Base-by-base conservation (phyloP, 371 early-diverging fungal species). In the Lichtheimia hyalospora region DNA sequence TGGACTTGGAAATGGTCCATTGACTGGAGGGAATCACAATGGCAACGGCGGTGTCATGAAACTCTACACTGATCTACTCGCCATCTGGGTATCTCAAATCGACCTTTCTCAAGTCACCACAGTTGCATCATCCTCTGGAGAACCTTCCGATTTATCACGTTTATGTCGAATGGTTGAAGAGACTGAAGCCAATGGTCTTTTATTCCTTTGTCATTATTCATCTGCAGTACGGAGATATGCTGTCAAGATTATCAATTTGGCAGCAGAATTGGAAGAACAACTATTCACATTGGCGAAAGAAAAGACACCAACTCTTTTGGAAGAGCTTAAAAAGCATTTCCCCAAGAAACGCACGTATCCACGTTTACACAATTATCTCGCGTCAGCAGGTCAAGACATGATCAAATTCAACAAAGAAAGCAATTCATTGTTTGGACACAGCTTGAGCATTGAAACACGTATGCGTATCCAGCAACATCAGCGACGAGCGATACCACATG, bases 161-260 rank as follows among this genome's bases (percentile, higher is more conserved):
- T 49, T 51, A 12, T 40, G 49, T 25, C 76, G 72, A 39, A 74
- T 89, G 41, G 71, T 94, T 3, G 83, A 84, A 55, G 87, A 85
- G 43, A 87, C 88, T 6, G 93, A 95, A 71, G 85, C 85, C 3
- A 82, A 83, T 34, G 95, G 92, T 0, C 61, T 94, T 21, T 61
- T 92, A 15, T 91, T 87, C 57, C 71, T 95, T 24, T 91, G 89
- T 54, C 84, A 82, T 51, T 81, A 81, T 15, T 82, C 81, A 0
- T 71, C 85, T 10, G 58, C 66, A 0, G 79, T 87, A 24, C 88
- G 95, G 21, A 68, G 74, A 15, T 77, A 70, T 14, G 87, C 87
- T 13, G 70, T 86, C 8, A 70, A 78, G 21, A 84, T 91, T 20
- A 67, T 94, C 27, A 70, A 80, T 39, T 53, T 86, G 16, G 85